Evolutionary conservation across 2,329 filamentous ascomycete species (phyloP), one percentile per base, ranked within the genome.

Genomic region (Colletotrichum sp.): DNA sequence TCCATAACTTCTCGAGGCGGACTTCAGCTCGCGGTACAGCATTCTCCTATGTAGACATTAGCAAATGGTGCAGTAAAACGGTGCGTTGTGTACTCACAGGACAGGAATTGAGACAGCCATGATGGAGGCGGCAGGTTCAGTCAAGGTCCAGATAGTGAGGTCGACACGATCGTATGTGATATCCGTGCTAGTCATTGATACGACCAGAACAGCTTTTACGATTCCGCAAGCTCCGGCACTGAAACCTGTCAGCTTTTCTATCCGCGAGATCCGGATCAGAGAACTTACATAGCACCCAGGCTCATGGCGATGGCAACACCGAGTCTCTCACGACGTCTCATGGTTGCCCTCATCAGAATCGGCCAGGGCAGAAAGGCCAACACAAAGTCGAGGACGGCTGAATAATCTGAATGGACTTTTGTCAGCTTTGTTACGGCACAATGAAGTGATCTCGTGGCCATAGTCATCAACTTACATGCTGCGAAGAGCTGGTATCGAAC

Each of bases 251-350:
- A 71, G 67, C 22, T 8, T 25, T 22, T 3, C 2, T 39, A 25
- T 34, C 30, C 11, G 22, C 22, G 8, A 13, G 19, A 39, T 44
- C 15, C n/a, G 32, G n/a, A 11, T 11, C 30, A 11, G 15, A 4
- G 11, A 11, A 48, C 81, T 79, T 63, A 84, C 83, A 84, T 81
- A 8, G 79, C 81, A 22, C 83, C 83, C 13, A 84, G 67, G 65
- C 83, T 84, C 83, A 84, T 84, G 8, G 83, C 83, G 13, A 84
- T 72, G 22, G 83, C 82, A 8, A 84, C 81, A 22, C 83, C 83
- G 34, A 84, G 76, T 44, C 80, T 82, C 68, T 84, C 83, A 8
- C 82, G 82, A 6, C 80, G 79, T 7, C 77, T 74, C 81, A 84
- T 81, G 1, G 78, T 76, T 79, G 83, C 81, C 12, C 80, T 77